These are phyloP conservation scores for Calocybe gangraenosa DNA, from an alignment of 768 basidiomycete genomes.

Conservation along the genomic window DNA sequence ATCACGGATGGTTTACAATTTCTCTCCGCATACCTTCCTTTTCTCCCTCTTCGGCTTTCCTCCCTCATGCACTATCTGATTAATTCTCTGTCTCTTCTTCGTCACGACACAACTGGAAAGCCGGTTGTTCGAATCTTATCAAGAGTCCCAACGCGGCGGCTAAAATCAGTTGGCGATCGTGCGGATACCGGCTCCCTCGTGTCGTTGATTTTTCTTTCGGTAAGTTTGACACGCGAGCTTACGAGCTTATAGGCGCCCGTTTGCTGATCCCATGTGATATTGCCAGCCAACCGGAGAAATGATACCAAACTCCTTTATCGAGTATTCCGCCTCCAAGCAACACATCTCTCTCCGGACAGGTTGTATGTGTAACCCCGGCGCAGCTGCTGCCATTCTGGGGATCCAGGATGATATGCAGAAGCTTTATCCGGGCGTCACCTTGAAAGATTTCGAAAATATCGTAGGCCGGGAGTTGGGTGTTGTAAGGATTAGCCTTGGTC, in stretches of 20 bases:
- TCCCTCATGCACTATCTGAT: slow-evolving; percentile 62
- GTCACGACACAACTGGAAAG: slow-evolving; percentile 54
- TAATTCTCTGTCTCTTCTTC: slow-evolving; percentile 48
- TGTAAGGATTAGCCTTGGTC: slow-evolving; percentile 72
- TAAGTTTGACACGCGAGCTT: slow-evolving; percentile 29
- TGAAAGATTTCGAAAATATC: slow-evolving; percentile 54
- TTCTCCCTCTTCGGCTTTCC: slow-evolving; percentile 72
- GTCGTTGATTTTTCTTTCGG: slow-evolving; percentile 59
- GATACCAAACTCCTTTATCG: slow-evolving; percentile 71
- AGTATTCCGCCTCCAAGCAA: slow-evolving; percentile 58
- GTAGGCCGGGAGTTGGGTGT: slow-evolving; percentile 72
- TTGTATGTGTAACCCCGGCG: slow-evolving; percentile 88
- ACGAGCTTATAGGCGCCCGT: not conserved
- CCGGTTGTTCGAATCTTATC: slow-evolving; percentile 73
- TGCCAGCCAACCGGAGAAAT: slow-evolving; percentile 61
- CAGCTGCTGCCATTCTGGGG: slow-evolving; percentile 67
- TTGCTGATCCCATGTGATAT: slow-evolving; percentile 1
- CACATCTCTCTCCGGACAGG: slow-evolving; percentile 78
- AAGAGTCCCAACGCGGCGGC: slow-evolving; percentile 45
- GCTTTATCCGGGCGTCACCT: slow-evolving; percentile 55
- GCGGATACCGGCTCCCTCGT: slow-evolving; percentile 62
- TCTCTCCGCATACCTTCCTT: slow-evolving; percentile 73
- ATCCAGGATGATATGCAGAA: slow-evolving; percentile 60
- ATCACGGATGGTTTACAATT: slow-evolving; percentile 76
- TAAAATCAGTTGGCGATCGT: slow-evolving; percentile 59